Evolutionary conservation across 352 stramenopile genomes (phyloP), one percentile per base, ranked within the genome.

Genomic region (Globisporangium carolinianum): DNA sequence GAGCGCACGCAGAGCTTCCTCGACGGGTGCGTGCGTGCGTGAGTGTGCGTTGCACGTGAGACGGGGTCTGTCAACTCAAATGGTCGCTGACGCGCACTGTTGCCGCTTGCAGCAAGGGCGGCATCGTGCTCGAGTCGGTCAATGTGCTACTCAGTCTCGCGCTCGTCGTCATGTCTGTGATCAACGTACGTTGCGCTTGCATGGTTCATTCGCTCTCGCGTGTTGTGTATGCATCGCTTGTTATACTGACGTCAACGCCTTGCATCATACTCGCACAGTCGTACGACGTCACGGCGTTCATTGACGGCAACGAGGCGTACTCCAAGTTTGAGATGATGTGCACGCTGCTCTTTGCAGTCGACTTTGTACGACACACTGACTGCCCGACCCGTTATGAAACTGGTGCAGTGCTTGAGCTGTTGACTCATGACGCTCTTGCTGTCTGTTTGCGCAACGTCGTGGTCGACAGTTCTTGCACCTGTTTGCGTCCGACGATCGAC

Each of bases 81-180:
- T 11, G 4, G 32, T 10, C 24, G 1, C 3, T 41, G 47, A 53
- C 49, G 42, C 10, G 8, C 7, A 8, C 18, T 5, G n/a, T 4
- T 47, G 18, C 11, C 15, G 17, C 3, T 35, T 18, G 4, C 48
- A 77, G 73, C 5, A 65, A 52, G 32, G 39, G 46, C 3, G 75
- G 72, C 24, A 60, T 82, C 45, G 53, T 53, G 15, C 62, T 79
- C 47, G 75, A 81, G 53, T 61, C 56, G 18, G 41, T 76, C 58
- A 81, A 84, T 52, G 72, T 79, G 12, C 6, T 76, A 49, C 64
- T 81, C 43, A 82, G 72, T 49, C 41, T 84, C 58, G 60, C 73
- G 14, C 67, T 84, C 37, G 72, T 81, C 32, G 60, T 71, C 49
- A 63, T 77, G 32, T 65, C 74, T 8, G 69, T 84, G 53, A 54